Evolutionary conservation across 805 yeast species (phyloP), one percentile per base, ranked within the genome.

Genomic region (Wickerhamomyces kurtzmanii): DNA sequence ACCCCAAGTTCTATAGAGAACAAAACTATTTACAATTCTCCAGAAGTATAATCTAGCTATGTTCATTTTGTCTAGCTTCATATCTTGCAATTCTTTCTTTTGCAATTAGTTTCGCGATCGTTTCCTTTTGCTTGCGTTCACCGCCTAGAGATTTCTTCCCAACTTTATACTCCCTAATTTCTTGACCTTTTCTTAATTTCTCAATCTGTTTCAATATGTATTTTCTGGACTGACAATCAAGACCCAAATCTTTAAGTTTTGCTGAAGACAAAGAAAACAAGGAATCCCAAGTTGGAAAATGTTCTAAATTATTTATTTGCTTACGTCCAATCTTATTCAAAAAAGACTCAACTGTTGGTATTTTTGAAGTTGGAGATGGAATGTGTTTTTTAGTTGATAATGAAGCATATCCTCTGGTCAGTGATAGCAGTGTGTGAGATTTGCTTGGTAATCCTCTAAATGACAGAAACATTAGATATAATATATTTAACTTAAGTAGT

Each of bases 101-200:
- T 30, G 75, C 66, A 30, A 68, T 55, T 55, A 70, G 51, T 37
- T 68, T 69, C 8, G 94, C 89, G 12, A 63, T 57, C 39, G 66
- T 67, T 46, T 76, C 79, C 43, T 68, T 72, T 35, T 78, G 69
- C 44, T 74, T 79, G 51, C 95, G 71, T 56, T 86, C 96, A 46
- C 96, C 94, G 15, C 96, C 96, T 43, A 61, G 62, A 42, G 68
- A 65, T 65, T 84, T 84, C 62, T 68, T 76, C n/a, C 87, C 84
- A 36, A 60, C 53, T 40, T 68, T 69, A 38, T 71, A 62, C 44
- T 75, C 81, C 32, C 58, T 44, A 32, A 81, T 57, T 13, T 68
- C 62, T 30, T 62, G 65, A 30, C 76, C 72, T 34, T 70, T 65
- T 42, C 71, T 67, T 44, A 65, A 78, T 42, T 68, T 71, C 45